Percentiles rank a stretch among this genome's conserved stretches.
phyloP scores from a whole-genome alignment of 176 grass and related monocot genomes.

The Leersia perrieri region DNA sequence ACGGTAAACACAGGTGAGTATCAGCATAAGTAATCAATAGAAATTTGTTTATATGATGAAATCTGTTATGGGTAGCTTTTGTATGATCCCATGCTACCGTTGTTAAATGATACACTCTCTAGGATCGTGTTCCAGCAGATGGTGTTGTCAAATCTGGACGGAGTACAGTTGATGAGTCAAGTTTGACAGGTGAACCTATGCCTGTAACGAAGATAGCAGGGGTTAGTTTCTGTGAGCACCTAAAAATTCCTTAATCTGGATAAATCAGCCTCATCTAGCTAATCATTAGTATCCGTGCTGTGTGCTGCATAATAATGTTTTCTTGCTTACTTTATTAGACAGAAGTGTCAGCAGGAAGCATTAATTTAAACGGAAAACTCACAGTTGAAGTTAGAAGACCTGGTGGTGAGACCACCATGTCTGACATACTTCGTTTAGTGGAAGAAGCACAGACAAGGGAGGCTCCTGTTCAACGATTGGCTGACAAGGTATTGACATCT shows the following conservation, averaged over 20 bases:
- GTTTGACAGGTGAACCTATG: slow-evolving; percentile 94
- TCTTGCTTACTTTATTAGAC: slow-evolving; percentile 45
- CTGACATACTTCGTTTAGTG: slow-evolving; percentile 86
- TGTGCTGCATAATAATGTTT: slow-evolving; percentile 24
- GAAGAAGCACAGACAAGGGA: slow-evolving; percentile 94
- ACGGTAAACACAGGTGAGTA: not conserved
- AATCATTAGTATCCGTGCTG: not conserved
- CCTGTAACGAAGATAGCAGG: slow-evolving; percentile 90
- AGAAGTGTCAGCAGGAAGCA: slow-evolving; percentile 91
- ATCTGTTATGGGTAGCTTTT: slow-evolving; percentile 10
- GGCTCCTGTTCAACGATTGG: slow-evolving; percentile 89
- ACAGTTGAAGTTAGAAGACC: slow-evolving; percentile 89
- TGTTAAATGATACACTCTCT: slow-evolving; percentile 34
- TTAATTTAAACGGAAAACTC: slow-evolving; percentile 93
- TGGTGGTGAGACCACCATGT: slow-evolving; percentile 94
- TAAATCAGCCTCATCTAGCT: slow-evolving; percentile 9
- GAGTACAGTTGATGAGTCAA: slow-evolving; percentile 96
- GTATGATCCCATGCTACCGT: slow-evolving; percentile 9
- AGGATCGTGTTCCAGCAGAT: slow-evolving; percentile 92
- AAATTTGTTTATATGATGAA: slow-evolving; percentile 21
- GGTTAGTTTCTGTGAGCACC: slow-evolving; percentile 47
- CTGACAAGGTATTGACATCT: slow-evolving; percentile 72
- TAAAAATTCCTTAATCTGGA: slow-evolving; percentile 26
- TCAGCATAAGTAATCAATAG: not conserved
- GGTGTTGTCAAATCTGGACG: slow-evolving; percentile 90